Conservation (phyloP, 805 yeast genomes). For the Wickerhamiella alocasiicola region DNA sequence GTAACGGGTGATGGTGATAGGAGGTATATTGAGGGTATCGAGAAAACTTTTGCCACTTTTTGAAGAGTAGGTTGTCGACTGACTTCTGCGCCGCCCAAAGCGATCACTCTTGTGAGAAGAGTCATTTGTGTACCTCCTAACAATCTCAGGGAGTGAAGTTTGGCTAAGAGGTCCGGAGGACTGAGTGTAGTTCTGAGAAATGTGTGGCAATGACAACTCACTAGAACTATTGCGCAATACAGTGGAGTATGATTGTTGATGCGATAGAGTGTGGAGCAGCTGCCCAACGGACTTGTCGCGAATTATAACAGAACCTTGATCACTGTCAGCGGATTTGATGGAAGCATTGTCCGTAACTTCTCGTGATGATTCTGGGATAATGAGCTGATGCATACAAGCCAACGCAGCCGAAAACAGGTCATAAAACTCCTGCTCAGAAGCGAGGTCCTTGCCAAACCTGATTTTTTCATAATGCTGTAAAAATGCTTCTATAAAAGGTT, state of each 20-base stretch:
- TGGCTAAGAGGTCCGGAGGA: too few relatives aligned
- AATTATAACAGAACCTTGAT: background rate
- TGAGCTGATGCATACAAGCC: background rate
- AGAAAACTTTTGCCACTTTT: too few relatives aligned
- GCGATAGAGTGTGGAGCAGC: background rate
- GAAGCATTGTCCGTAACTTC: background rate
- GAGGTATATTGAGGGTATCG: too few relatives aligned
- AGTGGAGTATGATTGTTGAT: constrained; percentile 2
- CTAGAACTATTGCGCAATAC: constrained; percentile 4
- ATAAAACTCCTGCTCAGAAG: constrained; percentile 1
- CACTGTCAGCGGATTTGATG: background rate
- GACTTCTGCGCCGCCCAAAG: too few relatives aligned
- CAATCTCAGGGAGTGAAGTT: too few relatives aligned
- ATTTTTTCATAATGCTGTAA: constrained; percentile 3
- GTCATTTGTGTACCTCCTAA: too few relatives aligned
- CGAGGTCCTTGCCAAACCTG: background rate
- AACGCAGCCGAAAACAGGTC: background rate
- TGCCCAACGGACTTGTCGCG: background rate
- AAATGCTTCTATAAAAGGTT: background rate
- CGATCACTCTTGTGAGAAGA: too few relatives aligned
- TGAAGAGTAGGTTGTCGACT: too few relatives aligned
- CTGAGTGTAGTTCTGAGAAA: background rate
- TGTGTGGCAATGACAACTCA: constrained; percentile 1
- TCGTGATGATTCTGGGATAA: background rate
- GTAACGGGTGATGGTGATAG: too few relatives aligned